Evolutionary conservation across 2,329 filamentous ascomycete genomes (phyloP), one percentile per base, ranked within the genome.

Genomic region (Neonectria faginata): DNA sequence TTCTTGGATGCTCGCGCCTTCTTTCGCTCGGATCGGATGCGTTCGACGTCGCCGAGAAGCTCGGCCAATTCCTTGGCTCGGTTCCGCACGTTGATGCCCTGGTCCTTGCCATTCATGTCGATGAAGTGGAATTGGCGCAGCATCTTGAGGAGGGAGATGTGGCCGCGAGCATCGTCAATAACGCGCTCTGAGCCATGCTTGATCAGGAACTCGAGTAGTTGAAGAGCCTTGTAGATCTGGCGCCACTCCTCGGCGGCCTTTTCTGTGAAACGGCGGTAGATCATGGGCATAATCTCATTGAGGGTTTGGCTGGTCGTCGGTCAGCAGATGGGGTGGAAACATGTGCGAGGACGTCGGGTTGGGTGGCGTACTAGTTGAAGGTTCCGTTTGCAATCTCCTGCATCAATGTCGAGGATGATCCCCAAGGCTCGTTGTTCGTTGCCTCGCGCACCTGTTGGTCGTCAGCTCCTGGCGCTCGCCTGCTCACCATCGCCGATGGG

Each of bases 261-360:
- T 79, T 99, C 96, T 66, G 96, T 99, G 80, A 99, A 99, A 70
- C 96, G 92, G 76, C 97, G 96, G 84, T 99, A 99, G 77, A 99
- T 97, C 93, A 99, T 96, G 70, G 96, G 96, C 96, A 99, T 99
- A 78, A 99, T 98, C 81, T 99, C 96, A 80, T 98, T 98, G 62
- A 99, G 89, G 57, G 94, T 89, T 89, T 97, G 94, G 79, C 95
- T 97, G 77, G 62, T 45, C 18, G 50, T 56, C 44, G 16, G 73
- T 75, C 58, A 75, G 64, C 52, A 59, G 53, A 44, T 58, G 52
- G 52, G 65, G 33, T 20, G 33, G 12, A 20, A 29, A 47, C 25
- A 52, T 20, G 58, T 36, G 42, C 29, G 50, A 44, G 18, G 44
- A 31, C 10, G n/a, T n/a, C 22, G 59, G 41, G 20, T 16, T 18